A percentile compares a stretch with the other conserved stretches of the same genome.
These are phyloP conservation scores for Fusarium gaditjirri DNA, from an alignment of 2,329 filamentous ascomycete genomes.

Conservation along the genomic window DNA sequence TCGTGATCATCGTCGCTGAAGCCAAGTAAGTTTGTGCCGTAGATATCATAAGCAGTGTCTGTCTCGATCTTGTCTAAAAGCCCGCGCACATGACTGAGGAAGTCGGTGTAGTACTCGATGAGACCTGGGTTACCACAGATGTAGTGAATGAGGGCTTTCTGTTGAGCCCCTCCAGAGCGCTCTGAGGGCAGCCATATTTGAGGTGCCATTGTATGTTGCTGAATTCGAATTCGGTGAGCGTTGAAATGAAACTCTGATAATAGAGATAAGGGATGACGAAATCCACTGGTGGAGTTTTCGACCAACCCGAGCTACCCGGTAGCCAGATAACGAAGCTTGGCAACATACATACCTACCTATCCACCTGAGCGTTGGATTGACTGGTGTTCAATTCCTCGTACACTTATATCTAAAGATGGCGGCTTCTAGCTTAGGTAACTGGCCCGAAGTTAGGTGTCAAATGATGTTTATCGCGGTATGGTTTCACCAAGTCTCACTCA, in stretches of 20 bases:
- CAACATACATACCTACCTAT: not conserved
- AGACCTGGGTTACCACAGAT: slow-evolving; percentile 82
- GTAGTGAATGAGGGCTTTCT: slow-evolving; percentile 71
- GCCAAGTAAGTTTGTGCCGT: slow-evolving; percentile 67
- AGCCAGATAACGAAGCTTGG: not conserved
- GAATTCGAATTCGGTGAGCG: not conserved
- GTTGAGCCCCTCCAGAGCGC: slow-evolving; percentile 27
- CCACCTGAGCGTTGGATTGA: not conserved
- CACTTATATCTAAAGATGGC: no score
- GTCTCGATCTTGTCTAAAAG: slow-evolving; percentile 59
- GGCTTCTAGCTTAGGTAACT: rapidly evolving
- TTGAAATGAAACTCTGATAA: not conserved
- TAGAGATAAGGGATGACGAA: not conserved
- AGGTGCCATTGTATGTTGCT: slow-evolving; percentile 31
- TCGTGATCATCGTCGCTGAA: slow-evolving; percentile 65
- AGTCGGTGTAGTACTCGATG: slow-evolving; percentile 77
- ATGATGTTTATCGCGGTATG: not conserved
- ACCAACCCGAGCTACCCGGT: slow-evolving; percentile 8
- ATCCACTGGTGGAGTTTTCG: not conserved
- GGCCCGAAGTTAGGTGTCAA: not conserved
- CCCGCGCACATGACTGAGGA: slow-evolving; percentile 67
- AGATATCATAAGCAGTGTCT: slow-evolving; percentile 61
- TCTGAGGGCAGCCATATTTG: slow-evolving; percentile 47
- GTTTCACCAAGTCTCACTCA: not conserved
- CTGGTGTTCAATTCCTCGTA: not conserved